These are phyloP conservation scores for Rosa hybrid DNA, from an alignment of 331 rosid species.

Conservation along the genomic window DNA sequence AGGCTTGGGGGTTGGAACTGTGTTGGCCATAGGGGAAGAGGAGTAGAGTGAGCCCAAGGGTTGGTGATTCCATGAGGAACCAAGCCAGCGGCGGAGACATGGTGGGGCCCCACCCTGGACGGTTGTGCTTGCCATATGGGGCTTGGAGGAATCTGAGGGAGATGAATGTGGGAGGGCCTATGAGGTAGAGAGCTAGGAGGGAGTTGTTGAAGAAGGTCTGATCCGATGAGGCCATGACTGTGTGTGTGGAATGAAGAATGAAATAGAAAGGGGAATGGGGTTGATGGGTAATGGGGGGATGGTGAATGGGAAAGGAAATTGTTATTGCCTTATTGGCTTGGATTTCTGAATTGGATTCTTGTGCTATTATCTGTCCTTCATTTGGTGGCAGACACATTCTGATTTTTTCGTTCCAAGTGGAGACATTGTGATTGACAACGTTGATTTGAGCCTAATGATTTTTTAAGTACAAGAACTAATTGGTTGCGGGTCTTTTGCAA, in stretches of 20 bases:
- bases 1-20: slow-evolving; percentile 52
- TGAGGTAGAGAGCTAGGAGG: slow-evolving; percentile 45
- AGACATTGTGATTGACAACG: neutral
- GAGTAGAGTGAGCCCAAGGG: slow-evolving; percentile 71
- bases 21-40: slow-evolving; percentile 59
- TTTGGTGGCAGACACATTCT: neutral
- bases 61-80: slow-evolving; percentile 86
- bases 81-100: slow-evolving; percentile 70
- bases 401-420: too few species aligned
- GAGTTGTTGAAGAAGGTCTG: slow-evolving; percentile 37
- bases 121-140: slow-evolving; percentile 78
- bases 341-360: neutral
- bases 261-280: neutral
- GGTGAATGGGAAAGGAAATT: neutral
- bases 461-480: neutral
- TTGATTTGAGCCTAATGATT: neutral
- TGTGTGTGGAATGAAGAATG: neutral
- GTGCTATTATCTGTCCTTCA: neutral
- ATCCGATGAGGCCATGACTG: slow-evolving; percentile 34
- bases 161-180: slow-evolving; percentile 63
- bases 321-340: too few species aligned
- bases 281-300: too few species aligned
- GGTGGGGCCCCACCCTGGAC: slow-evolving; percentile 80
- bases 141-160: slow-evolving; percentile 68
- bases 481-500: neutral